Evolutionary conservation across 306 rosid genomes (phyloP).

Genomic region (Cicer yamashitae): DNA sequence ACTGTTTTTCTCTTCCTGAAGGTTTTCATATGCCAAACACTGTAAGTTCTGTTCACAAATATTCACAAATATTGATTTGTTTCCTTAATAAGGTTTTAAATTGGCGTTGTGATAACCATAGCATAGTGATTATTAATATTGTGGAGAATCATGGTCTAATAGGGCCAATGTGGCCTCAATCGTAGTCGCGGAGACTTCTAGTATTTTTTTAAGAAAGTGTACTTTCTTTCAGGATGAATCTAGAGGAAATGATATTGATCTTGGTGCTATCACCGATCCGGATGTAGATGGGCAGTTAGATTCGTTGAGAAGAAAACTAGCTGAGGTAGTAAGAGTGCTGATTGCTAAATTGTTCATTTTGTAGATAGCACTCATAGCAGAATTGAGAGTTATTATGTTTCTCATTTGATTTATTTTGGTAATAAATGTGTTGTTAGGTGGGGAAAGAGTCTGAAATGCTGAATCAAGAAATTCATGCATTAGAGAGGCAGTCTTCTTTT

Average conservation of each 20-base stretch:
- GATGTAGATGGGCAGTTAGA: constrained; percentile 70
- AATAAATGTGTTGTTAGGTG: constrained; percentile 55
- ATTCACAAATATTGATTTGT: neutral
- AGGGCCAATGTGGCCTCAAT: neutral
- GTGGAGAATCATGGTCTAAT: neutral
- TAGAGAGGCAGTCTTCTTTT: constrained; percentile 60
- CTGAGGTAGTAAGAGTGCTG: constrained; percentile 50
- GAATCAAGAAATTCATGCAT: constrained; percentile 65
- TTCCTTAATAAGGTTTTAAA: neutral
- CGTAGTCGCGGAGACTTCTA: neutral
- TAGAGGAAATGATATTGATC: constrained; percentile 39
- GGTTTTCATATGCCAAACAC: constrained; percentile 63
- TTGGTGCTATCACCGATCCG: constrained; percentile 48
- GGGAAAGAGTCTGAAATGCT: constrained; percentile 68
- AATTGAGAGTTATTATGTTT: constrained; percentile 6
- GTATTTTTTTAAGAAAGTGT: neutral
- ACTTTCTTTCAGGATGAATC: constrained; percentile 59
- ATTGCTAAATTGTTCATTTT: constrained; percentile 19
- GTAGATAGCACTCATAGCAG: neutral
- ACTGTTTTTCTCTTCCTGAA: constrained; percentile 75
- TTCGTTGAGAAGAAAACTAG: constrained; percentile 65
- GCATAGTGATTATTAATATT: neutral
- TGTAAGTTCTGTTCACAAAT: constrained; percentile 52
- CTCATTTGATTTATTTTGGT: constrained; percentile 17
- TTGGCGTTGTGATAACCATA: neutral